These are phyloP conservation scores for Tieghemiomyces parasiticus DNA, from an alignment of 192 early-diverging fungal species.

Conservation along the genomic window DNA sequence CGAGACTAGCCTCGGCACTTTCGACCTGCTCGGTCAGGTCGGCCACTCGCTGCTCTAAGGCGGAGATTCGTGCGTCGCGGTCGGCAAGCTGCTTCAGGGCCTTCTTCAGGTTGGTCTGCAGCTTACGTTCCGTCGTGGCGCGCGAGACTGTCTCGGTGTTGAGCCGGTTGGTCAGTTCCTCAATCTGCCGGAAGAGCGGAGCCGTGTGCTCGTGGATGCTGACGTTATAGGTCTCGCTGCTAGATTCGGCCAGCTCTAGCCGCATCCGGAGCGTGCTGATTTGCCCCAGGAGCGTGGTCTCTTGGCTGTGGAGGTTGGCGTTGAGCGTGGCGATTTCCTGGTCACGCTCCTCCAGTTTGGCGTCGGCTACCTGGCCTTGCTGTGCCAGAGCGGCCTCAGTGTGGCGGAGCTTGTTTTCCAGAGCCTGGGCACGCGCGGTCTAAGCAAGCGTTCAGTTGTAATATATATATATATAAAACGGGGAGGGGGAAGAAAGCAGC, in stretches of 20 bases:
- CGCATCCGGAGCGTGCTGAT: conserved; percentile 20
- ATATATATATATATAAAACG: no score
- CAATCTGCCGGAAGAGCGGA: conserved; percentile 28
- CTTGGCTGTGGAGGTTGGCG: background rate
- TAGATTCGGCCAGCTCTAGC: conserved; percentile 19
- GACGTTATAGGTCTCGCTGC: conserved; percentile 18
- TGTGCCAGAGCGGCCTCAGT: background rate
- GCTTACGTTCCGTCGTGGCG: conserved; percentile 16
- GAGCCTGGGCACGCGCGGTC: conserved; percentile 4
- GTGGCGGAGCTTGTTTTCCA: background rate
- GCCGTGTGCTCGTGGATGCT: conserved; percentile 25
- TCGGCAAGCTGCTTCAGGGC: conserved; percentile 13
- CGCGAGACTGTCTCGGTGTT: conserved; percentile 20
- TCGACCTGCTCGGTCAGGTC: conserved; percentile 15
- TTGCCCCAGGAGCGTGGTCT: conserved; percentile 12
- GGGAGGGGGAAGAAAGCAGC: no score
- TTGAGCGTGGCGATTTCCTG: conserved; percentile 19
- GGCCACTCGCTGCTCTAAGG: background rate
- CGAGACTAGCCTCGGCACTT: no score
- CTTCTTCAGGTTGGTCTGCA: conserved; percentile 11
- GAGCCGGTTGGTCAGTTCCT: conserved; percentile 19
- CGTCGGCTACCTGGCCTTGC: conserved; percentile 18
- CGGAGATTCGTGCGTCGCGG: conserved; percentile 7
- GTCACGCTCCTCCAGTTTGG: conserved; percentile 22
- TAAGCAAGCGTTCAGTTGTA: no score